Conservation (phyloP, 768 basidiomycete species). For the Strobilomyces dryophilus region DNA sequence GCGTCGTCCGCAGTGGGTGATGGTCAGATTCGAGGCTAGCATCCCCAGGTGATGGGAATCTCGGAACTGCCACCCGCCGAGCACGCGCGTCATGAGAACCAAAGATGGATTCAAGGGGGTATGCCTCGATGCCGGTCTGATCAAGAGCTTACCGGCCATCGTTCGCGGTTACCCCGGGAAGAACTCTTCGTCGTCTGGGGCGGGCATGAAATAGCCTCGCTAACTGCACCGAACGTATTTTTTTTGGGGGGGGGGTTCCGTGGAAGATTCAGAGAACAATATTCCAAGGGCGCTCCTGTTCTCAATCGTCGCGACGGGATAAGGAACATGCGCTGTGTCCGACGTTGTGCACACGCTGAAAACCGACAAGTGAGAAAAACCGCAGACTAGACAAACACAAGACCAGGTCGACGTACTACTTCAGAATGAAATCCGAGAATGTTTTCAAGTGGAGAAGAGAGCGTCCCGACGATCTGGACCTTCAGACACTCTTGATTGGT, state of each 20-base stretch:
- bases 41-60: rapidly evolving
- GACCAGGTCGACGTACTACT: no score
- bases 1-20: slow-evolving; percentile 9
- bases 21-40: background rate
- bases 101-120: background rate
- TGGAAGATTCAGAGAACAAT: slow-evolving; percentile 1
- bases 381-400: background rate
- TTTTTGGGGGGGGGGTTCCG: slow-evolving; percentile 8
- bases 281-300: slow-evolving; percentile 24
- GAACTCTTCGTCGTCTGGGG: slow-evolving; percentile 4
- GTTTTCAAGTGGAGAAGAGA: slow-evolving; percentile 21
- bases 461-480: slow-evolving; percentile 38
- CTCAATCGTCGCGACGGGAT: slow-evolving; percentile 40
- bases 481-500: slow-evolving; percentile 11
- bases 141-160: slow-evolving; percentile 25
- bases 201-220: slow-evolving; percentile 7
- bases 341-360: slow-evolving; percentile 30
- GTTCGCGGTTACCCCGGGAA: slow-evolving; percentile 23
- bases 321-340: slow-evolving; percentile 38
- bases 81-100: background rate
- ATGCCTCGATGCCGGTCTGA: background rate
- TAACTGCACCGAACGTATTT: slow-evolving; percentile 39
- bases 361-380: background rate
- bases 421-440: slow-evolving; percentile 47
- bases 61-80: slow-evolving; percentile 19